Evolutionary conservation across 768 basidiomycete species (phyloP), one percentile per base, ranked within the genome.

Genomic region (Sarcodon aspratus): DNA sequence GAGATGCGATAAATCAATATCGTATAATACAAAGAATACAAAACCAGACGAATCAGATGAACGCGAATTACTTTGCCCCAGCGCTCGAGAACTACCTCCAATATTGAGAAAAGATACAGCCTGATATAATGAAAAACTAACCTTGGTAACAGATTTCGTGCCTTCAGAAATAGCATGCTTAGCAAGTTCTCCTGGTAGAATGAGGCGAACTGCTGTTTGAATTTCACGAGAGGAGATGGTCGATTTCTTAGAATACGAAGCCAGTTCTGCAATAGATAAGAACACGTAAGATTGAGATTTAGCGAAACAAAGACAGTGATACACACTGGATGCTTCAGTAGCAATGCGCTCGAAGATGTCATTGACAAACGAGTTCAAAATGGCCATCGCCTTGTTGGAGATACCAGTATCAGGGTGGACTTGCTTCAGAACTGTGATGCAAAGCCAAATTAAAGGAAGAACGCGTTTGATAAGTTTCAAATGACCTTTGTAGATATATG

Each of bases 101-200:
- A 10, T 44, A 40, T 45, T 32, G 17, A 48, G 33, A 12, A 6
- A 42, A 18, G 17, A 34, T 7, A n/a, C 15, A n/a, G 3, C 4
- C 27, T n/a, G 8, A n/a, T 34, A 33, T 1, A 21, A 34, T 34
- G 11, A 38, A 31, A n/a, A 34, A 51, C 57, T 31, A 44, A 67
- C 68, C 70, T 82, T 83, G 55, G 82, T 83, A 51, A 83, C 80
- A 33, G 74, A 76, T 70, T 83, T 83, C 46, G 79, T 83, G 50
- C 95, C 95, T 68, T 98, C 95, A 27, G 92, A 95, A 66, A 97
- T 96, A 48, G 95, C 95, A 64, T 98, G 95, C 75, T 98, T 98
- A 62, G 93, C 88, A 40, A 98, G 80, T 70, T 97, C 94, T 69
- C 93, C 95, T 52, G 94, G 93, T 27, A 98, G 83, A 61, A 98